A percentile compares a stretch with the other conserved stretches of the same genome.
These are phyloP conservation scores for Fusarium torulosum DNA, from an alignment of 2,329 filamentous ascomycete species.

Conservation along the genomic window DNA sequence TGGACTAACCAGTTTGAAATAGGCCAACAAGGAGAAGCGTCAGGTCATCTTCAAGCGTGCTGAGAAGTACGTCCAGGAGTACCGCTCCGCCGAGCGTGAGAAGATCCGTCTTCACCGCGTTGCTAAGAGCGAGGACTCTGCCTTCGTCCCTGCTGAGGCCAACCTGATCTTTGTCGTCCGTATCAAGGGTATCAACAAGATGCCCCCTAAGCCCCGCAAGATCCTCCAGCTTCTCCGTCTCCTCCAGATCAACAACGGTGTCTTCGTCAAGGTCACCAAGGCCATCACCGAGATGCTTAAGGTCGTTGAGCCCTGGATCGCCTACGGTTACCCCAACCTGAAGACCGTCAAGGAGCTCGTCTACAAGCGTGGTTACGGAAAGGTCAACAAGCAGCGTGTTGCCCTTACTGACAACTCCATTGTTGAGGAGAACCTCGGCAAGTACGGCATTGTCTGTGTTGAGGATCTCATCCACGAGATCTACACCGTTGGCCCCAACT, in stretches of 20 bases:
- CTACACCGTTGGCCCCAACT: conserved; percentile 98
- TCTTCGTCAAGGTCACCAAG: conserved; percentile 98
- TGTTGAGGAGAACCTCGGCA: conserved; percentile 95
- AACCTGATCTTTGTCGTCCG: conserved; percentile 98
- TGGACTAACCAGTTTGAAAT: conserved; percentile 56
- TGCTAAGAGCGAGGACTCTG: conserved; percentile 91
- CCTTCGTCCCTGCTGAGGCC: conserved; percentile 93
- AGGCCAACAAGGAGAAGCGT: conserved; percentile 99
- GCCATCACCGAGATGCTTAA: conserved; percentile 97
- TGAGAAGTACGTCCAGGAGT: conserved; percentile 99
- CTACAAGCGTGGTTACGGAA: conserved; percentile 99
- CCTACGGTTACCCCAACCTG: conserved; percentile 99
- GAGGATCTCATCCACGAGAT: conserved; percentile 99
- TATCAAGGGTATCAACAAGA: conserved; percentile 99
- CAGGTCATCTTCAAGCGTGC: conserved; percentile 99
- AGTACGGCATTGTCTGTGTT: conserved; percentile 99
- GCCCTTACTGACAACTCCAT: conserved; percentile 97
- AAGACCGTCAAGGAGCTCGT: conserved; percentile 99
- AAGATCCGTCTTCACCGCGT: conserved; percentile 92
- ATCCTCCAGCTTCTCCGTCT: conserved; percentile 99
- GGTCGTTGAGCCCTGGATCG: conserved; percentile 98
- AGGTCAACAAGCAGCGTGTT: conserved; percentile 98
- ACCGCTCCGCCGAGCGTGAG: conserved; percentile 98
- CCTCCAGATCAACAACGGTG: conserved; percentile 99
- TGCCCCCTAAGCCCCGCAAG: conserved; percentile 99